Conservation (phyloP, 2,329 filamentous ascomycete species). For the Pseudocercospora fuligena region DNA sequence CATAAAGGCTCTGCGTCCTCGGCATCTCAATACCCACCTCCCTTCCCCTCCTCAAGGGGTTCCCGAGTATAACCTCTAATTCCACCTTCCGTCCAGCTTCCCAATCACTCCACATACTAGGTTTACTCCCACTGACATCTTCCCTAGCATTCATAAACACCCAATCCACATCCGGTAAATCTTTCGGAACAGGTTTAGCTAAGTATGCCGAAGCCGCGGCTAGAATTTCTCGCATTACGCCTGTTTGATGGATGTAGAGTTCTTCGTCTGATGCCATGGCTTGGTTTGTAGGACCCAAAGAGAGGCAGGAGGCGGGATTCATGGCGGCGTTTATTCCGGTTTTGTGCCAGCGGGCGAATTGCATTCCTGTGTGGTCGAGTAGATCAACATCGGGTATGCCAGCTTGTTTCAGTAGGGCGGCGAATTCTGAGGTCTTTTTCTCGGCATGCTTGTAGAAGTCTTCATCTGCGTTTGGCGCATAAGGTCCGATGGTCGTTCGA, state of each 20-base stretch:
- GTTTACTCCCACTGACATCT: constrained; percentile 65
- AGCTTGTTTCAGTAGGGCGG: constrained; percentile 60
- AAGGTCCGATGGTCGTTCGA: constrained; percentile 70
- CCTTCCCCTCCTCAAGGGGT: constrained; percentile 68
- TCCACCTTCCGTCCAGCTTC: constrained; percentile 68
- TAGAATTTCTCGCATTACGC: constrained; percentile 72
- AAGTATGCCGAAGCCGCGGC: constrained; percentile 66
- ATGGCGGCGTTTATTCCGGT: constrained; percentile 76
- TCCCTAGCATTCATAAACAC: constrained; percentile 67
- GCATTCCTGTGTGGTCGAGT: constrained; percentile 67
- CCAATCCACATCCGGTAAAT: constrained; percentile 65
- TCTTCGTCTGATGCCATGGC: constrained; percentile 68
- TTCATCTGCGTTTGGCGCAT: constrained; percentile 52
- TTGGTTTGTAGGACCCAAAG: constrained; percentile 66
- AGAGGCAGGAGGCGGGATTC: constrained; percentile 72
- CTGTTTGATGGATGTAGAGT: constrained; percentile 64
- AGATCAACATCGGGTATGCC: constrained; percentile 68
- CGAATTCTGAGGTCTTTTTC: constrained; percentile 54
- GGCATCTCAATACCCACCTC: constrained; percentile 67
- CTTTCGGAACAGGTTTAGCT: constrained; percentile 61
- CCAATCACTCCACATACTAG: constrained; percentile 72
- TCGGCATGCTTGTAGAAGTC: constrained; percentile 30
- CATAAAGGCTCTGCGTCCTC: constrained; percentile 69
- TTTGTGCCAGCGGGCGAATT: constrained; percentile 76
- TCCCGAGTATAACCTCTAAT: constrained; percentile 73